Evolutionary conservation across 1,284 basidiomycete genomes (phyloP), one percentile per base, ranked within the genome.

Genomic region (Garcileccinum viscosum): DNA sequence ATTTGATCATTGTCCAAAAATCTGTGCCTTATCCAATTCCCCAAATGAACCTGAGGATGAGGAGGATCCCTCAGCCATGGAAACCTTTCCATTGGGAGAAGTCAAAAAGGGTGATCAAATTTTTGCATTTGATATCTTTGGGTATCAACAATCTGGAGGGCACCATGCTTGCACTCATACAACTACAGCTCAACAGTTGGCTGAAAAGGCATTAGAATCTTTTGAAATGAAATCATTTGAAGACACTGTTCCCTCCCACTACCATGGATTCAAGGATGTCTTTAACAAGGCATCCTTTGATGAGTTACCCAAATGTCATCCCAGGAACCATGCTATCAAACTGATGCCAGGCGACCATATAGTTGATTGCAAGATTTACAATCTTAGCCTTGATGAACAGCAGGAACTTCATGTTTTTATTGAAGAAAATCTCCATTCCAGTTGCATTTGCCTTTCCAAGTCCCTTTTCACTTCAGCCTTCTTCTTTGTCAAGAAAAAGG

Each of bases 201-300:
- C 66, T 0, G 61, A 62, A 33, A 40, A 65, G 38, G 63, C 27
- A 6, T 8, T 4, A 3, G n/a, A 60, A 19, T 6, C 24, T 42
- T 30, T 15, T 15, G 1, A 2, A 4, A 3, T 14, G 2, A 42
- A 44, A 44, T 24, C 65, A 4, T 69, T 67, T 19, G 32, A 67
- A 17, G 62, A 67, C 0, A 17, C 62, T 6, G 63, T 69, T 0
- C 65, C 62, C 0, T n/a, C 1, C 5, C n/a, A 11, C 17, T 64
- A 64, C 19, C 62, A 66, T 27, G 22, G 9, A 11, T 53, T 24
- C 24, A 8, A 24, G 5, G 47, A 53, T 53, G 24, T 68, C 24
- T 68, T 68, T 24, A 59, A 40, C 17, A 68, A 68, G 12, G 40
- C 63, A 8, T 63, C 40, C 2, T 65, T 68, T 59, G 64, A 68